Base-by-base conservation (phyloP, 768 basidiomycete species). In the Dictyophora rubrovolvata region DNA sequence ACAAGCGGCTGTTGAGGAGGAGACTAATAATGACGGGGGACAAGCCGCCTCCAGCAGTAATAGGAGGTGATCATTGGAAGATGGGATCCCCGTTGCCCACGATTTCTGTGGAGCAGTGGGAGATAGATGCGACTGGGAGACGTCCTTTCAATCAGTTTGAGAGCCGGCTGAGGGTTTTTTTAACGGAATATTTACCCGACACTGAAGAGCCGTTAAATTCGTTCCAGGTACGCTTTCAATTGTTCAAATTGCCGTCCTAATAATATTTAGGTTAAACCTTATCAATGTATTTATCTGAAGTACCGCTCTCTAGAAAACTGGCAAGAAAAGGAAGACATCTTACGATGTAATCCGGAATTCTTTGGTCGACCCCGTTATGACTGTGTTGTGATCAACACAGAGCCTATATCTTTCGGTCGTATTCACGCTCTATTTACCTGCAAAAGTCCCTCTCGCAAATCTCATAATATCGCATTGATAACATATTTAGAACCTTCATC, bases 251-350 rank as follows among this genome's bases (percentile, higher is more conserved):
- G 2, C n/a, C 59, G n/a, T n/a, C n/a, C n/a, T n/a, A n/a, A n/a
- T n/a, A n/a, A n/a, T n/a, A n/a, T n/a, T n/a, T n/a, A 69, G 68
- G 55, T 69, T 16, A 56, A 60, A 49, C 42, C 23, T 12, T 66
- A 64, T 62, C 66, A 65, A 61, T 67, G 65, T 59, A 22, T 66
- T n/a, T 55, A 57, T 46, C 54, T 69, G 23, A 60, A 60, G 12
- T 70, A 67, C 59, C 67, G 28, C 7, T 28, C 28, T 2, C 28
- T 28, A 2, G 28, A 28, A 28, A 28, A 28, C 28, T 28, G 28
- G 28, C 28, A 28, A 28, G 28, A 28, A 7, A 28, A 28, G 7
- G 7, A 7, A 7, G 28, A 28, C 28, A 28, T 28, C 2, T 7
- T 28, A 3, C 28, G 28, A 7, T 28, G 28, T 28, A 28, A 28